Base-by-base conservation (phyloP, 1,284 basidiomycete genomes). In the Trametes sp. region DNA sequence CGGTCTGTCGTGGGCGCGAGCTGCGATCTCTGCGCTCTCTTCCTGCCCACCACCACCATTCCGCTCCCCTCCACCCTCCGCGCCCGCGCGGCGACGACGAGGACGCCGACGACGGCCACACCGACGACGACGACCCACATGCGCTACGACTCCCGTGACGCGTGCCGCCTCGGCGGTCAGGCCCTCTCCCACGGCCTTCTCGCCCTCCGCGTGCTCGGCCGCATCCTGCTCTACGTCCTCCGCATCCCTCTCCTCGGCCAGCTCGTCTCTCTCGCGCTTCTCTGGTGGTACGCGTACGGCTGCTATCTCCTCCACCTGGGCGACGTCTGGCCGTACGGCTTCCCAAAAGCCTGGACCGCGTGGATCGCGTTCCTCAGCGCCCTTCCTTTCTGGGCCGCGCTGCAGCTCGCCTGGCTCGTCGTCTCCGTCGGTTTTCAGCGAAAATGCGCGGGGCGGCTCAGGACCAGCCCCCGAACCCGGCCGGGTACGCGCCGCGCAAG, bases 401-500 rank as follows among this genome's bases (percentile, higher is more conserved):
- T 67, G 8, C 69, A 69, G 54, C 58, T 72, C 44, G 28, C 62
- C 8, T 69, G 66, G 64, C 54, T 71, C 36, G 38, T 68, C 24
- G 52, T 57, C 5, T 51, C 54, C 9, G 10, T 48, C 45, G 35
- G 36, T 19, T 35, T 66, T 9, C 16, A 49, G 36, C 56, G 62
- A 48, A 41, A 52, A 19, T 28, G 45, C 23, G 38, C 48, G 41
- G 42, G 56, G 33, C 38, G 56, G 14, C 21, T 53, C 57, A 54
- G 61, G 24, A 53, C 60, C 0, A 46, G 31, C 61, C 64, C 21
- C 68, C 64, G 0, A 62, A 62, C 35, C 65, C 64, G 6, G 49
- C 65, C 35, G 75, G 75, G 19, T 75, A 75, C 58, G 74, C 61
- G 4, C 68, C 68, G 46, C 62, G 55, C 55, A 24, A 31, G 35